Evolutionary conservation across 2,329 filamentous ascomycete species (phyloP).

Genomic region (Thielaviopsis populi): DNA sequence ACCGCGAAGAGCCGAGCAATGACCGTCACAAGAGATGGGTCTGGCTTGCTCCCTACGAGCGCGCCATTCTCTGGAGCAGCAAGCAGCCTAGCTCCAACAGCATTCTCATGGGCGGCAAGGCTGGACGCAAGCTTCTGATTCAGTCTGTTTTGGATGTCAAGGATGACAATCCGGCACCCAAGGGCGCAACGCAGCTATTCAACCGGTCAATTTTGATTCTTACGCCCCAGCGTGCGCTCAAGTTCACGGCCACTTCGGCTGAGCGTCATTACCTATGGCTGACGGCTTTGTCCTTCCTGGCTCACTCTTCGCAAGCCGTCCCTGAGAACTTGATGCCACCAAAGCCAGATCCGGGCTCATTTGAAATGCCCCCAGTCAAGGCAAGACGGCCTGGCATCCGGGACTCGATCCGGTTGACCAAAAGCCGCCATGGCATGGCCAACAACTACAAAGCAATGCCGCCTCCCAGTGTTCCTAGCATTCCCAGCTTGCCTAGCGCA

Average conservation of each 20-base stretch:
- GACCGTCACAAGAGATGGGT: constrained; percentile 94
- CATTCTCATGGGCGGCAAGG: constrained; percentile 73
- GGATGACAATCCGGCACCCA: constrained; percentile 76
- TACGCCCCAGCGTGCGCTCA: constrained; percentile 82
- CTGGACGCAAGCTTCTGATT: constrained; percentile 84
- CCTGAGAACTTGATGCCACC: constrained; percentile 52
- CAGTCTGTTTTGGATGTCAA: constrained; percentile 96
- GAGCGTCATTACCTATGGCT: constrained; percentile 94
- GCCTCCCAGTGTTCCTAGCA: constrained; percentile 38
- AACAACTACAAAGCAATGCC: constrained; percentile 24
- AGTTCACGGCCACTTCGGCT: constrained; percentile 71
- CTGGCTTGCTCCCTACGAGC: constrained; percentile 93
- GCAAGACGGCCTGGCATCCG: constrained; percentile 47
- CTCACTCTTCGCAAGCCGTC: constrained; percentile 69
- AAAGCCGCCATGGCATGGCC: constrained; percentile 32
- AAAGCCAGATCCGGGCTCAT: constrained; percentile 34
- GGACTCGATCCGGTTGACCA: constrained; percentile 81
- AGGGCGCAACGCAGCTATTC: constrained; percentile 52
- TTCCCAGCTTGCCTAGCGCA: constrained; percentile 36
- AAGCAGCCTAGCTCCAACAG: constrained; percentile 84
- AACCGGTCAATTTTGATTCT: constrained; percentile 90
- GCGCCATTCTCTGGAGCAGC: constrained; percentile 94
- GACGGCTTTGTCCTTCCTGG: constrained; percentile 84
- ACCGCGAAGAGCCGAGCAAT: constrained; percentile 54
- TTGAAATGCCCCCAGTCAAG: constrained; percentile 35